Evolutionary conservation across 768 basidiomycete species (phyloP).

Genomic region (Rossbeevera mucosa): DNA sequence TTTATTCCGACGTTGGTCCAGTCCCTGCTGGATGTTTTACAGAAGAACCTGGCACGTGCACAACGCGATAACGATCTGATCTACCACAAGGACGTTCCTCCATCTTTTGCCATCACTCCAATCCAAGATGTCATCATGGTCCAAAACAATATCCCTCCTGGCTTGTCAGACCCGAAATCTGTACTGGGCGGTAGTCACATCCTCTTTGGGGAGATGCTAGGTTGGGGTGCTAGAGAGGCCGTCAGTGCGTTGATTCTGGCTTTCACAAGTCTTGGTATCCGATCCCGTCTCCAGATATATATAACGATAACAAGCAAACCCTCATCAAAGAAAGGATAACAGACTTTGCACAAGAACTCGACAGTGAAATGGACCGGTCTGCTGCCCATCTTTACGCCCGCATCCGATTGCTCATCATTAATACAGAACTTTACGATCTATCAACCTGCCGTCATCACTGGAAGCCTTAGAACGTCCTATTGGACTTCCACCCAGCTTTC

Average conservation of each 20-base stretch:
- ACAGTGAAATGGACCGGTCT: constrained; percentile 58
- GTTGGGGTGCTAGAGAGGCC: constrained; percentile 86
- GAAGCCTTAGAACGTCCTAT: constrained; percentile 85
- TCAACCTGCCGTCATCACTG: constrained; percentile 80
- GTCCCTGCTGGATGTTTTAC: constrained; percentile 72
- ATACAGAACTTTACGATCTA: constrained; percentile 55
- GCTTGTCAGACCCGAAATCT: constrained; percentile 53
- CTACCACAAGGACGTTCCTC: constrained; percentile 84
- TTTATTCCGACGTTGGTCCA: constrained; percentile 28
- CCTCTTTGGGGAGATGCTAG: constrained; percentile 70
- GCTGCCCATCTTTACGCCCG: constrained; percentile 17
- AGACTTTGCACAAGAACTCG: constrained; percentile 56
- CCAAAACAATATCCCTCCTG: constrained; percentile 51
- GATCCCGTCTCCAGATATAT: constrained; percentile 55
- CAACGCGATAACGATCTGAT: constrained; percentile 93
- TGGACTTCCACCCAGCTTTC: constrained; percentile 82
- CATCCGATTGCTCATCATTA: constrained; percentile 4
- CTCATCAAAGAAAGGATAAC: constrained; percentile 66
- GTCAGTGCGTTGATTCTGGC: constrained; percentile 54
- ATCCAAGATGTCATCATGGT: constrained; percentile 68
- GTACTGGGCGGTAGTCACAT: constrained; percentile 49
- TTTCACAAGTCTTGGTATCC: background rate
- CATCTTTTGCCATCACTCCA: constrained; percentile 58
- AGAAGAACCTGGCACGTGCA: constrained; percentile 63
- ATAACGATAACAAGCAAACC: constrained; percentile 73